Base-by-base conservation (phyloP, 306 rosid species). In the Geum urbanum region DNA sequence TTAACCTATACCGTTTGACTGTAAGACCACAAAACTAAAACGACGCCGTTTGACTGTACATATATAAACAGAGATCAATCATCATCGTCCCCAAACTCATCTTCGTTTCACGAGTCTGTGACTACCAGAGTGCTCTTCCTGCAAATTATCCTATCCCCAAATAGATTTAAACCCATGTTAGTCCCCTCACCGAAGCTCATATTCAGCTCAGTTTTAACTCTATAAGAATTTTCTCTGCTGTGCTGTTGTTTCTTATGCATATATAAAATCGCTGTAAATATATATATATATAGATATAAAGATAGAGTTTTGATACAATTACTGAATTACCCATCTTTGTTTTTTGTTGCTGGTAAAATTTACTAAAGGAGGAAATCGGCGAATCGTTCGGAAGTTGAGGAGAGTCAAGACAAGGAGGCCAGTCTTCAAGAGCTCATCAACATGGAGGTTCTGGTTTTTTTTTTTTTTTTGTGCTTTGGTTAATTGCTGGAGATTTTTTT, bases 301-400 rank as follows among this genome's bases (percentile, higher is more conserved):
- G 37, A 10, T 15, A 18, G 5, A 19, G 18, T 60, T 49, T 11
- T 13, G 8, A 9, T 20, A 1, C 0, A 37, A 16, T 59, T 24
- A 7, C 41, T 11, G 1, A 37, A 16, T 59, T 24, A 12, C 41
- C 16, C n/a, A 9, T 55, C 12, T 75, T 48, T 57, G 37, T 32
- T 32, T 32, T 32, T 32, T 32, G 37, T 32, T 32, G 37, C 6
- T 66, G 11, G 7, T 20, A 22, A 56, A 51, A 62, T 15, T 15
- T 55, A 55, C 60, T 0, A 40, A 51, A 92, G 92, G 97, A 89
- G 89, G 79, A 72, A 89, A 72, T 92, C 96, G 51, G 92, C 84
- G 78, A 91, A 89, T 84, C 91, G 97, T 69, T 96, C 97, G 20
- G 96, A 91, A 73, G 89, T 69, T 4, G 79, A 50, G 39, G 96